A percentile compares a stretch with the other conserved stretches of the same genome.
Evolutionary conservation across 495 filamentous ascomycete species (phyloP).

Genomic region (Acidiella bohemica): DNA sequence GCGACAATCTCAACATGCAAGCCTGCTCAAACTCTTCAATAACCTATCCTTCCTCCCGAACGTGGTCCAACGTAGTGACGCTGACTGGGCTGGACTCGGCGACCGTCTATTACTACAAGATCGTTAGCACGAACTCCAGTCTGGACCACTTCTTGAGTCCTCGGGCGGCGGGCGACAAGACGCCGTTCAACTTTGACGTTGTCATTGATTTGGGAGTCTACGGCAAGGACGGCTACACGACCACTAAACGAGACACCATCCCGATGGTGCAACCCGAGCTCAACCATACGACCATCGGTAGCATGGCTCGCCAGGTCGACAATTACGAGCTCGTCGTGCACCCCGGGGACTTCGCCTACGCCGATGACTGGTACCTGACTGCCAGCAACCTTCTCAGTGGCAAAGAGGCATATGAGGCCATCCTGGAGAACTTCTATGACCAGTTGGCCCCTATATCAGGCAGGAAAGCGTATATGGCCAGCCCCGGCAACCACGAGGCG

Average conservation of each 20-base stretch:
- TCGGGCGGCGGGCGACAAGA: constrained; percentile 34
- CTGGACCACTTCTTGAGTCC: constrained; percentile 44
- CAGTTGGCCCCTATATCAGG: constrained; percentile 34
- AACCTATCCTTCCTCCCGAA: constrained; percentile 28
- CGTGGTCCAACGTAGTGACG: constrained; percentile 31
- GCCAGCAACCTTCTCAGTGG: constrained; percentile 33
- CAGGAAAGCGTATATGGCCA: constrained; percentile 34
- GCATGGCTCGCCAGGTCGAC: constrained; percentile 40
- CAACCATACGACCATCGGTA: constrained; percentile 48
- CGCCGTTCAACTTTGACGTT: constrained; percentile 31
- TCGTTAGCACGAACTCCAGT: constrained; percentile 42
- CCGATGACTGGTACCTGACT: constrained; percentile 36
- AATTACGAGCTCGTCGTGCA: constrained; percentile 49
- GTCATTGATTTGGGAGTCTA: constrained; percentile 39
- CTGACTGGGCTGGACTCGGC: constrained; percentile 26
- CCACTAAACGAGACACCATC: constrained; percentile 40
- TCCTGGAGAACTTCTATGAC: constrained; percentile 33
- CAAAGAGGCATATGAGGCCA: constrained; percentile 32
- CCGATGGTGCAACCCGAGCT: constrained; percentile 41
- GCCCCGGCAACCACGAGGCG: constrained; percentile 36
- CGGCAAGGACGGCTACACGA: constrained; percentile 44
- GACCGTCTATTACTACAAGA: constrained; percentile 39
- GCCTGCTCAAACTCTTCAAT: constrained; percentile 29
- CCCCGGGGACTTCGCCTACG: constrained; percentile 39
- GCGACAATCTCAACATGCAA: constrained; percentile 20